Evolutionary conservation across 306 rosid genomes (phyloP).

Genomic region (Pueraria montana): DNA sequence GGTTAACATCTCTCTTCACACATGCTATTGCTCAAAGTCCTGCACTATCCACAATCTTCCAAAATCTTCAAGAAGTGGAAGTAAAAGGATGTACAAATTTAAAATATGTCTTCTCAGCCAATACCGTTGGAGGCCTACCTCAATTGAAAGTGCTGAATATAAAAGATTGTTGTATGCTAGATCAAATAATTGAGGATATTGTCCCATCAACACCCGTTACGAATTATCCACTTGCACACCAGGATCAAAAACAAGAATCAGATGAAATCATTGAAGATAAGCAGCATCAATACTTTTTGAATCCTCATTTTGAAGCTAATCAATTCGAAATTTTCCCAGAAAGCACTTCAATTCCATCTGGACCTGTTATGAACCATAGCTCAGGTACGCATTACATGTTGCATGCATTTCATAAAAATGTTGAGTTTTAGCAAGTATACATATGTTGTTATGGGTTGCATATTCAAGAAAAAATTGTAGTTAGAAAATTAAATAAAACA

Average conservation of each 20-base stretch:
- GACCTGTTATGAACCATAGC: neutral
- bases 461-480: too few relatives aligned
- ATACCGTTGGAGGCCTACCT: neutral
- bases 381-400: too few relatives aligned
- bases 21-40: neutral
- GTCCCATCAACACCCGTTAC: too few relatives aligned
- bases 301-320: neutral
- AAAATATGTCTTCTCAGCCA: constrained; percentile 21
- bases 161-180: neutral
- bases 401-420: neutral
- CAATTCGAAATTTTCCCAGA: neutral
- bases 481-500: too few relatives aligned
- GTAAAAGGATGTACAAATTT: neutral
- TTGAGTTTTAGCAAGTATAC: neutral
- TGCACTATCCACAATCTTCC: constrained; percentile 18
- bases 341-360: neutral
- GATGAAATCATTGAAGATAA: too few relatives aligned
- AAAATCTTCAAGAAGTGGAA: constrained; percentile 23
- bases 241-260: neutral
- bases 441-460: too few relatives aligned
- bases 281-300: neutral
- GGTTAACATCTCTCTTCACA: constrained; percentile 32
- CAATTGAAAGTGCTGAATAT: neutral
- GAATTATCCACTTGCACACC: too few relatives aligned
- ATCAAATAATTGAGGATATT: constrained; percentile 21